A percentile compares a stretch with the other conserved stretches of the same genome.
Conservation (phyloP, 2,329 filamentous ascomycete species). For the Aspergillus uvarum region DNA sequence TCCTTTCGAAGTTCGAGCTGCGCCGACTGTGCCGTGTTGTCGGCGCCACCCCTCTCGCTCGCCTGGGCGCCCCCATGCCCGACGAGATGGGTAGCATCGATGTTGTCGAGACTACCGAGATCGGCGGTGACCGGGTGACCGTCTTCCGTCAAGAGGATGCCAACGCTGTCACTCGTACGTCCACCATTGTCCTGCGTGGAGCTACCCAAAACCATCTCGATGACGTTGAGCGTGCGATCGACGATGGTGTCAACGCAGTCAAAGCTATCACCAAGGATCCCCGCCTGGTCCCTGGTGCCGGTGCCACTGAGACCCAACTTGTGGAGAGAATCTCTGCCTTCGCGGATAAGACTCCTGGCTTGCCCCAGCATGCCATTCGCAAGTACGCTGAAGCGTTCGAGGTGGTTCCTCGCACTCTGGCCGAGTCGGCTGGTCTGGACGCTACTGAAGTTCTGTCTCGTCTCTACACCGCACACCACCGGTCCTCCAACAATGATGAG, state of each 20-base stretch:
- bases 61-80: slow-evolving; percentile 97
- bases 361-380: slow-evolving; percentile 94
- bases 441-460: slow-evolving; percentile 94
- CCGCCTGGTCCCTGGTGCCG: slow-evolving; percentile 86
- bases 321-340: slow-evolving; percentile 87
- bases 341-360: slow-evolving; percentile 86
- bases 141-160: slow-evolving; percentile 87
- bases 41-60: slow-evolving; percentile 91
- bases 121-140: slow-evolving; percentile 95
- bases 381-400: slow-evolving; percentile 98
- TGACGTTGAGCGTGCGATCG: slow-evolving; percentile 93
- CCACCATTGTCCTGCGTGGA: slow-evolving; percentile 89
- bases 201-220: slow-evolving; percentile 98
- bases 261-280: slow-evolving; percentile 96
- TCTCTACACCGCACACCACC: slow-evolving; percentile 88
- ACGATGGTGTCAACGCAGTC: slow-evolving; percentile 97
- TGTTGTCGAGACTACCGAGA: slow-evolving; percentile 94
- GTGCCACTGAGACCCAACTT: slow-evolving; percentile 90
- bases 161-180: slow-evolving; percentile 83
- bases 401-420: slow-evolving; percentile 88
- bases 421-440: slow-evolving; percentile 92
- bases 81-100: slow-evolving; percentile 97
- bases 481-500: slow-evolving; percentile 25
- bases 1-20: slow-evolving; percentile 97
- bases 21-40: slow-evolving; percentile 93